Base-by-base conservation (phyloP, 83 land plant species). In the Diphasiastrum complanatum region DNA sequence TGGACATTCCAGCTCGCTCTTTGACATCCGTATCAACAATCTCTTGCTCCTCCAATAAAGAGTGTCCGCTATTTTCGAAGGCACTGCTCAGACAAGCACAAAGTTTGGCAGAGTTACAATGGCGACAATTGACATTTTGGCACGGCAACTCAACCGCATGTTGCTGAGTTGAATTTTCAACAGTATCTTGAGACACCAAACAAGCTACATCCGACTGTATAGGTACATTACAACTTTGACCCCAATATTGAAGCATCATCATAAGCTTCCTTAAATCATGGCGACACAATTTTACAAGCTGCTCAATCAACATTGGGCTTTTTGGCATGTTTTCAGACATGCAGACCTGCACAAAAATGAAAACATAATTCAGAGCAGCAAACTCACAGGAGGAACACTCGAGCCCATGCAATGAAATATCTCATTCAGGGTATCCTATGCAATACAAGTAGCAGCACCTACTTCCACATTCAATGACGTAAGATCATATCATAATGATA, bases 161-260 rank as follows among this genome's bases (percentile, higher is more conserved):
- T n/a, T n/a, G n/a, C n/a, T n/a, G n/a, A n/a, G 5, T 33, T 4
- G 5, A 20, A 3, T 32, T 14, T 11, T 8, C 4, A 8, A 33
- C 47, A 58, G 12, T 4, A 14, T 37, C n/a, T 0, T 18, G 8
- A 1, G 33, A n/a, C 47, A 12, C 12, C 4, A 25, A 20, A 54
- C 14, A 8, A 0, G 25, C 36, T 43, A 31, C 45, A 26, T 46
- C 25, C 31, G 22, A n/a, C 22, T 60, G 22, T 6, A 2, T 5
- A 41, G 36, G 30, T 11, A 12, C 57, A 14, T 33, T 3, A 30
- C 48, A 19, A 63, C 69, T 70, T 29, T 70, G 74, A 34, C 70
- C 54, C 74, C 74, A 70, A 51, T 64, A 70, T 37, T 70, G 74
- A 8, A 70, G 74, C 36, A 64, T 36, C 69, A 64, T 70, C n/a